Evolutionary conservation across 2,329 filamentous ascomycete genomes (phyloP), one percentile per base, ranked within the genome.

Genomic region (Nigrospora oryzae): DNA sequence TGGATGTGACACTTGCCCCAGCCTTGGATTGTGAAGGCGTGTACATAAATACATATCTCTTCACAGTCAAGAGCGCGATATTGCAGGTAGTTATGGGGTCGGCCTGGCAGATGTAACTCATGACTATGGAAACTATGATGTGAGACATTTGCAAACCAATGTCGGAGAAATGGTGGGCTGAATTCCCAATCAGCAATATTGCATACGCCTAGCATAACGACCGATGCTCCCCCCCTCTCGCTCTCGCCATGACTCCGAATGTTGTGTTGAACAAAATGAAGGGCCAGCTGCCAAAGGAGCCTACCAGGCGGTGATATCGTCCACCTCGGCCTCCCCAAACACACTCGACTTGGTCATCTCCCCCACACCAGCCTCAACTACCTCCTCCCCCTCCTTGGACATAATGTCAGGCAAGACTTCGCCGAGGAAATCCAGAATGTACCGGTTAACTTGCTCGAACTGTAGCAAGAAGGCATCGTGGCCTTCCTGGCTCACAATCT

Each of bases 381-480:
- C 60, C 15, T 12, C 42, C 3, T 64, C 65, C 3, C 72, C 77
- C 17, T 78, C 70, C 55, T 71, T 77, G 33, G 65, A 69, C 90
- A 97, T 96, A 51, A 98, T 91, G 53, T 95, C 87, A 1, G 89
- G 88, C 30, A 98, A 64, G 3, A 85, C 81, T 56, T 91, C 82
- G 47, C 83, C 77, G 63, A 98, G 71, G 61, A 98, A 98, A 2
- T 78, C 79, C 15, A 96, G 67, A 41, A 96, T 81, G 60, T 95
- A 88, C 31, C 72, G 75, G 65, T 98, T 98, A 47, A 97, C 93
- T 67, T 97, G 91, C 69, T 96, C 89, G 59, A 98, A 98, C 64
- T 98, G 91, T 44, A 98, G 69, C 57, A 98, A 66, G 64, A 98
- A 98, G 0, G 93, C 93, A 64, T 98, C 93, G 57, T 98, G 93